Percentiles rank a stretch among this genome's conserved stretches.
Conservation (phyloP, 1,284 basidiomycete genomes). For the Heliocybe sulcata region DNA sequence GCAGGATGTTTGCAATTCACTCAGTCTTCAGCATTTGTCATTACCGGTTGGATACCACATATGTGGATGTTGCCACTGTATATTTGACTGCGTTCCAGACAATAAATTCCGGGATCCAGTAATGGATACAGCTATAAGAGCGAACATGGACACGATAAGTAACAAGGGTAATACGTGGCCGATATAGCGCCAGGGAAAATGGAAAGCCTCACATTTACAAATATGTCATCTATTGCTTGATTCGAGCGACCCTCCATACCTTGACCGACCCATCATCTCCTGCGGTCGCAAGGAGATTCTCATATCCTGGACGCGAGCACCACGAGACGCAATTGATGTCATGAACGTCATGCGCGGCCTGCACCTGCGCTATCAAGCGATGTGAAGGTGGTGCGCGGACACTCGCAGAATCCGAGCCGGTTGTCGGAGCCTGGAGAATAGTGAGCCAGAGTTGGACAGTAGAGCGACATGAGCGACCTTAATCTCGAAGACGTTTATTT, state of each 20-base stretch:
- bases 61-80: too few relatives aligned
- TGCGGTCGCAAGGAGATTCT: constrained; percentile 65
- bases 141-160: too few relatives aligned
- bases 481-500: constrained; percentile 69
- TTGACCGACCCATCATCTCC: constrained; percentile 74
- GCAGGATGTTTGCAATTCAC: too few relatives aligned
- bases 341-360: constrained; percentile 61
- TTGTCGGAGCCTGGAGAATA: not conserved
- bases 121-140: too few relatives aligned
- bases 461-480: constrained; percentile 31
- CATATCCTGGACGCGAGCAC: constrained; percentile 58
- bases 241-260: constrained; percentile 44
- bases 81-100: too few relatives aligned
- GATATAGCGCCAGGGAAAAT: too few relatives aligned
- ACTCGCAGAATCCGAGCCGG: constrained; percentile 11
- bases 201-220: too few relatives aligned
- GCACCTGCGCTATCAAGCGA: constrained; percentile 42
- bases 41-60: too few relatives aligned
- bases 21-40: too few relatives aligned
- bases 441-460: constrained; percentile 1
- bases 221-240: not conserved
- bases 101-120: too few relatives aligned
- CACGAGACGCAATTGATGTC: constrained; percentile 78
- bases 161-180: too few relatives aligned
- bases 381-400: constrained; percentile 24